Conservation (phyloP, 1,284 basidiomycete genomes). For the Puccinia hordei region DNA sequence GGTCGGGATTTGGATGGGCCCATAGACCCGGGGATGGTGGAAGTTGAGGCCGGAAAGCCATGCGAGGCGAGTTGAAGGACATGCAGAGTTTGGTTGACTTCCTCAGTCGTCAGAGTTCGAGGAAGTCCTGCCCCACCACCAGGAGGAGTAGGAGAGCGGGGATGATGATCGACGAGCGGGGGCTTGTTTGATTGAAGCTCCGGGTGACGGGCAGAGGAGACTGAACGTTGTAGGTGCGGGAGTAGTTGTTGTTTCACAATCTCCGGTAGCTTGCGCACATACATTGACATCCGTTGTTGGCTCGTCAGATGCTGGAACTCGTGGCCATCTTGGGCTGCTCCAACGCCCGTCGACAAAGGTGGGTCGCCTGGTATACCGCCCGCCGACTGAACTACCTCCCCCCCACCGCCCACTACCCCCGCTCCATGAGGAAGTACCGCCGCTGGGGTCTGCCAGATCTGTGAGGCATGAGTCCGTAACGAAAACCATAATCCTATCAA, state of each 20-base stretch:
- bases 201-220: background rate
- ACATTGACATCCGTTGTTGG: conserved; percentile 50
- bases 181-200: background rate
- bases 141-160: background rate
- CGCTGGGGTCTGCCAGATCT: conserved; percentile 94
- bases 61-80: conserved; percentile 43
- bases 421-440: conserved; percentile 66
- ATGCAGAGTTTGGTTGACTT: conserved; percentile 43
- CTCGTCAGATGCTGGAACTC: conserved; percentile 13
- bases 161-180: too few species aligned
- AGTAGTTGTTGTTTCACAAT: conserved; percentile 57
- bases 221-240: conserved; percentile 52
- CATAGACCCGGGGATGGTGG: background rate
- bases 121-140: background rate
- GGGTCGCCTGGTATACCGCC: conserved; percentile 5
- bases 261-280: conserved; percentile 54
- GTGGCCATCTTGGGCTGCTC: background rate
- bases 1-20: background rate
- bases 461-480: conserved; percentile 92
- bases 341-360: too few species aligned
- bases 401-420: conserved; percentile 55
- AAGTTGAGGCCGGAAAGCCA: conserved; percentile 39
- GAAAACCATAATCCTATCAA: conserved; percentile 98
- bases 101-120: conserved; percentile 39
- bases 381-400: too few species aligned